A percentile compares a stretch with the other conserved stretches of the same genome.
These are phyloP conservation scores for Hondaea fermentalgiana DNA, from an alignment of 108 stramenopile species.

Conservation along the genomic window DNA sequence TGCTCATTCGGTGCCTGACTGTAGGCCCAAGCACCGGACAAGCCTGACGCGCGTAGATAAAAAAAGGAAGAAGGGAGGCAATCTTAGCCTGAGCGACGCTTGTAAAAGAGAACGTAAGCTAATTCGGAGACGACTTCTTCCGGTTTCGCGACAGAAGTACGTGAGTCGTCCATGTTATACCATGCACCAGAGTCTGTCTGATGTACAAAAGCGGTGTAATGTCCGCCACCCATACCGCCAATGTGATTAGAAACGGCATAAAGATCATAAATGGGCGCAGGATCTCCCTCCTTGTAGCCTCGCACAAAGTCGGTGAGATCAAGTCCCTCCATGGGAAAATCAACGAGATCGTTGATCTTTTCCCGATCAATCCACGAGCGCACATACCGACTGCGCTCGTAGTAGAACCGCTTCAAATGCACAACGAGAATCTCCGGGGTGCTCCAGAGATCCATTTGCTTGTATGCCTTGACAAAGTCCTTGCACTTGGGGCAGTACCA, in stretches of 20 bases:
- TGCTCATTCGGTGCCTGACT: too few species aligned
- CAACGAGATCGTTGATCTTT: constrained; percentile 86
- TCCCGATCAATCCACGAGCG: constrained; percentile 60
- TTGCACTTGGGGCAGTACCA: constrained; percentile 97
- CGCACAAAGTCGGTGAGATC: constrained; percentile 68
- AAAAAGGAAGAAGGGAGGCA: too few species aligned
- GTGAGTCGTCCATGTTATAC: constrained; percentile 20
- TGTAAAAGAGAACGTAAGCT: constrained; percentile 25
- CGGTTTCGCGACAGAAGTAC: neutral
- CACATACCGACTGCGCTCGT: neutral
- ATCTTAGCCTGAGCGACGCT: neutral
- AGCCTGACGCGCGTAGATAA: too few species aligned
- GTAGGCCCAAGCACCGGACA: too few species aligned
- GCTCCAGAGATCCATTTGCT: constrained; percentile 83
- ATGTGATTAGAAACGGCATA: constrained; percentile 96
- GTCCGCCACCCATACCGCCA: constrained; percentile 93
- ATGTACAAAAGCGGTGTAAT: constrained; percentile 87
- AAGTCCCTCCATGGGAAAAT: constrained; percentile 82
- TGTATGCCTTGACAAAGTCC: constrained; percentile 83
- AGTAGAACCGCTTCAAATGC: constrained; percentile 86
- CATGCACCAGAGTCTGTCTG: constrained; percentile 50
- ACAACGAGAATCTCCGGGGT: constrained; percentile 87
- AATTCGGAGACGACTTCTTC: neutral
- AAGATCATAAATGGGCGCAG: constrained; percentile 80
- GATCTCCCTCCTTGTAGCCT: constrained; percentile 45